Conservation (phyloP, 129 eudicot genomes). For the Dittrichia graveolens region DNA sequence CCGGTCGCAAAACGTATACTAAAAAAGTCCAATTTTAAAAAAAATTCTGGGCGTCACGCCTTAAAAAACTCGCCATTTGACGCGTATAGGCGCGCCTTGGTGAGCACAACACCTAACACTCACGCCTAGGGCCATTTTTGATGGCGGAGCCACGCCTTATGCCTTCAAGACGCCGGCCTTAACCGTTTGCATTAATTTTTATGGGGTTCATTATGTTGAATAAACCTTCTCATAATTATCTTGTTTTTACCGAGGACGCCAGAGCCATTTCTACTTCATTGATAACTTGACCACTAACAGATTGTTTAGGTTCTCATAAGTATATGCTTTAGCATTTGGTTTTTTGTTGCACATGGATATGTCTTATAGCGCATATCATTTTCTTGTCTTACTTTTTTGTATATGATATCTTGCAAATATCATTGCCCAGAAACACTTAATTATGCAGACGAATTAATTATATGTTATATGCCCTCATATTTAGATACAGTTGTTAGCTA, state of each 20-base stretch:
- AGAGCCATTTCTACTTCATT: neutral
- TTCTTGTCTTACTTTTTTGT: neutral
- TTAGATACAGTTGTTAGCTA: neutral
- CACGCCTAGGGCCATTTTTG: too few relatives aligned
- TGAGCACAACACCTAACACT: too few relatives aligned
- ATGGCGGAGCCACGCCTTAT: too few relatives aligned
- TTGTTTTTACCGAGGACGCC: neutral
- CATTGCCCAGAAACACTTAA: neutral
- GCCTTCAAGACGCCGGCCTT: too few relatives aligned
- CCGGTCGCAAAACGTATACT: too few relatives aligned
- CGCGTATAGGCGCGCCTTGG: too few relatives aligned
- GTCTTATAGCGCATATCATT: neutral
- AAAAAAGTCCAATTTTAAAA: too few relatives aligned
- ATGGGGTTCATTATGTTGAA: neutral
- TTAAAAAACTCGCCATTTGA: too few relatives aligned
- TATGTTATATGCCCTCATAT: neutral
- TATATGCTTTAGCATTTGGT: too few relatives aligned
- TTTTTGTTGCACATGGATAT: neutral
- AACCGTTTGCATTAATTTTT: neutral
- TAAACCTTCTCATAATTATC: neutral
- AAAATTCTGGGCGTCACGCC: too few relatives aligned
- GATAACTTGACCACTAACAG: neutral
- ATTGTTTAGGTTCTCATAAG: too few relatives aligned
- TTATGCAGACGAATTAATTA: neutral
- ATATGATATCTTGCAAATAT: neutral